Conservation (phyloP, 371 early-diverging fungal species). For the Mortierella sp. region DNA sequence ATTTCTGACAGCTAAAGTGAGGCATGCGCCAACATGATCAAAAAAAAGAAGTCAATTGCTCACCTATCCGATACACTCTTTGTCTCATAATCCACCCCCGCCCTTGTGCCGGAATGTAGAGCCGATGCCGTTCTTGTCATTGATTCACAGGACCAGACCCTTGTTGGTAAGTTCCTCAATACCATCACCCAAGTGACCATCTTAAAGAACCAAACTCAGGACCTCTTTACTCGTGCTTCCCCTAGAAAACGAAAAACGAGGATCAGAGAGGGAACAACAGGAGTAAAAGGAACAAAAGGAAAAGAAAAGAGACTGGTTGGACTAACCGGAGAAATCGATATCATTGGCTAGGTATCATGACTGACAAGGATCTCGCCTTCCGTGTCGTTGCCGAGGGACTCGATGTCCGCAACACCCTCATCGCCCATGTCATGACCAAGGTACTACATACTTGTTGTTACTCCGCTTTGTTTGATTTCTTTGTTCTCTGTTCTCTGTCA, state of each 20-base stretch:
- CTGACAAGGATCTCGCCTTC: slow-evolving; percentile 84
- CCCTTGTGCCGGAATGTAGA: slow-evolving; percentile 64
- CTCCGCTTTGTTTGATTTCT: not conserved
- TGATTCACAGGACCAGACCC: slow-evolving; percentile 73
- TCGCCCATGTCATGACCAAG: slow-evolving; percentile 83
- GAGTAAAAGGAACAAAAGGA: not conserved
- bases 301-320: not conserved
- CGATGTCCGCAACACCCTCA: slow-evolving; percentile 75
- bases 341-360: slow-evolving; percentile 78
- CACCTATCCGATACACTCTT: slow-evolving; percentile 6
- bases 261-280: not conserved
- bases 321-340: not conserved
- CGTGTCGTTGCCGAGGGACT: slow-evolving; percentile 88
- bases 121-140: slow-evolving; percentile 86
- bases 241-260: slow-evolving; percentile 9
- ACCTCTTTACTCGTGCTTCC: not conserved
- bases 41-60: slow-evolving; percentile 57
- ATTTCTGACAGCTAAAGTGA: slow-evolving; percentile 17
- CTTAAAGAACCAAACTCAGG: not conserved
- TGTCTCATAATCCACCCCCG: slow-evolving; percentile 1
- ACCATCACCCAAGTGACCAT: not conserved
- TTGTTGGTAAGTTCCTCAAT: slow-evolving; percentile 38
- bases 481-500: not conserved
- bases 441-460: slow-evolving; percentile 32
- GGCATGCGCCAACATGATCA: slow-evolving; percentile 63